Evolutionary conservation across 495 filamentous ascomycete genomes (phyloP).

Genomic region (Xylaria bambusicola): DNA sequence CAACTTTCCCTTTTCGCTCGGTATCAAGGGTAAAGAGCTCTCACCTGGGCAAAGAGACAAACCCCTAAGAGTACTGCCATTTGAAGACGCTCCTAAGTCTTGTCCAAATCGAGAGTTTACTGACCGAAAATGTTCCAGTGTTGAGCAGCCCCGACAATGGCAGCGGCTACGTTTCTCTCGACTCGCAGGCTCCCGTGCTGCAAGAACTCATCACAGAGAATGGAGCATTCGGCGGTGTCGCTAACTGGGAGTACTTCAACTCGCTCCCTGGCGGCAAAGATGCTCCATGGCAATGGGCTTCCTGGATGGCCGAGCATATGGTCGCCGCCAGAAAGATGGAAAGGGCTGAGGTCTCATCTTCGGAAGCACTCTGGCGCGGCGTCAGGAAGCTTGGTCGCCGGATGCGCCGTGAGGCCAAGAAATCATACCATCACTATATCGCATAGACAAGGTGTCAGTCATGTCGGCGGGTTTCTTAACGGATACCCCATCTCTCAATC

Average conservation of each 20-base stretch:
- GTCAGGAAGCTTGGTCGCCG: conserved; percentile 27
- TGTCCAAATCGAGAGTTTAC: background rate
- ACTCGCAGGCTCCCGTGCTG: conserved; percentile 37
- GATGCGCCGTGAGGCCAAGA: conserved; percentile 30
- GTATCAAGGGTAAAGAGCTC: background rate
- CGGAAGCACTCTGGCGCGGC: conserved; percentile 27
- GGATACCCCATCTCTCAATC: background rate
- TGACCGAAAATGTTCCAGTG: conserved; percentile 28
- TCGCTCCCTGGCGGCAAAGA: conserved; percentile 59
- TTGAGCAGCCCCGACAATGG: conserved; percentile 78
- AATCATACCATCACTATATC: conserved; percentile 27
- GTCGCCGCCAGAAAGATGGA: conserved; percentile 16
- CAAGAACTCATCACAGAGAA: conserved; percentile 40
- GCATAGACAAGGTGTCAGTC: conserved; percentile 11
- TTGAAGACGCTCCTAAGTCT: no score
- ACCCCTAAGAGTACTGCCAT: background rate
- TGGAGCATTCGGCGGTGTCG: conserved; percentile 68
- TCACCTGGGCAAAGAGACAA: background rate
- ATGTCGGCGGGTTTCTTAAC: no score
- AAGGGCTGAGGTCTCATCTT: conserved; percentile 24
- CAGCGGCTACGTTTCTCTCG: conserved; percentile 42
- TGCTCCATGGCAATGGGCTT: conserved; percentile 70
- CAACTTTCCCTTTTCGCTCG: background rate
- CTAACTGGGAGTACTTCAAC: conserved; percentile 91
- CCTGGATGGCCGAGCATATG: conserved; percentile 40